Evolutionary conservation across 805 yeast species (phyloP), one percentile per base, ranked within the genome.

Genomic region (Saturnispora galanensis): DNA sequence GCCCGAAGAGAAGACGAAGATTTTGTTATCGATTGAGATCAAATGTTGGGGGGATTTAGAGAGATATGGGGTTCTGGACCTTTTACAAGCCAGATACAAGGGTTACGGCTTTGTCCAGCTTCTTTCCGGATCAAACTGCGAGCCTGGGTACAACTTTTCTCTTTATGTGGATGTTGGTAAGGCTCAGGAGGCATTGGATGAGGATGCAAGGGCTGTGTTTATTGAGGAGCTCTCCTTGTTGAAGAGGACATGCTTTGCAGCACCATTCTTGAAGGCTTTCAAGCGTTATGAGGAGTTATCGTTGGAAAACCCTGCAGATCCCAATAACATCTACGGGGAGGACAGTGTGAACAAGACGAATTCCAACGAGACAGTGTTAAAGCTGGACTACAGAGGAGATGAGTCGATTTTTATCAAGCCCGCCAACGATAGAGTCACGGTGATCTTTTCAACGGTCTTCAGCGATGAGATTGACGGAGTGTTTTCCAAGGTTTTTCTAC

Each of bases 391-490:
- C 67, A 81, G 99, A 59, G 97, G 93, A 46, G 87, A 84, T 55
- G 99, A 93, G 64, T 76, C 88, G 46, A 87, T 93, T 57, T 93
- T 77, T 62, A 79, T 93, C 58, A 81, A 82, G 63, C 95, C 99
- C 4, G 79, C 94, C 31, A 86, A 82, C 59, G 99, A 93, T 65
- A 81, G 99, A 64, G 96, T 93, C 44, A 93, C 99, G 1, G 97
- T 90, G 34, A 84, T 93, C 39, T 93, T 93, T 66, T 86, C 95
- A 40, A 93, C 97, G 4, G 72, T 87, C 18, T 93, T 93, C 73
- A 83, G 85, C 59, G 99, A 93, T 65, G 97, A 93, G 64, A 93
- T 97, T 3, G 99, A 93, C 65, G 87, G 85, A 61, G 74, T 84
- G 43, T 84, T 86, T 54, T 94, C 95, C 36, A 86, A 82, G 63